Base-by-base conservation (phyloP, 2,329 filamentous ascomycete species). In the Talaromyces marneffei region DNA sequence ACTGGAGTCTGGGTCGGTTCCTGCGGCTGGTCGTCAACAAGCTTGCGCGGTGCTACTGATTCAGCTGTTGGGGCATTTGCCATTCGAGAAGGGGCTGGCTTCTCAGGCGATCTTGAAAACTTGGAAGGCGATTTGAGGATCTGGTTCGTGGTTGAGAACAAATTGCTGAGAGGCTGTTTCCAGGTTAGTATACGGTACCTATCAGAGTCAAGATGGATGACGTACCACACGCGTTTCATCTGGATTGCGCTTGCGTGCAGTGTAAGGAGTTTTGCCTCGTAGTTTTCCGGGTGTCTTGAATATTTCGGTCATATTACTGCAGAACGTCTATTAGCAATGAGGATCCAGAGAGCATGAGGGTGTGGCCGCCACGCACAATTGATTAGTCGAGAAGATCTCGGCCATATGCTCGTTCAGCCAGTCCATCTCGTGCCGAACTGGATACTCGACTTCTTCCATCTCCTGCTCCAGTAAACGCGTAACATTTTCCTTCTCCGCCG, bases 321-420 rank as follows among this genome's bases (percentile, higher is more conserved):
- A 50, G n/a, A 35, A 46, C n/a, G 54, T 65, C 78, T 64, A 78
- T 75, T 65, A 66, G 59, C 62, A 37, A 23, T 16, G 16, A 57
- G 59, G 14, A 42, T 25, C 60, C 33, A 56, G 56, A 44, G 61
- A 64, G 64, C 60, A 62, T 63, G 60, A 62, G n/a, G 27, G n/a
- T 52, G 7, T 18, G n/a, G 29, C 10, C 12, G 33, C 20, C 62
- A 83, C 89, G 70, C 85, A 97, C 94, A 92, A 85, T 77, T 92
- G 86, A 71, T 92, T 89, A 68, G 88, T 87, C 69, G 87, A 88
- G 74, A 97, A 96, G 70, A 99, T 91, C 65, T 96, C 91, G 55
- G 86, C 86, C 93, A 99, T 97, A 75, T 99, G 94, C 78, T 97
- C 94, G 71, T 99, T 97, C 69, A 99, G 81, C 94, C 94, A 99